Evolutionary conservation across 306 rosid genomes (phyloP).

Genomic region (Oemleria cerasiformis): DNA sequence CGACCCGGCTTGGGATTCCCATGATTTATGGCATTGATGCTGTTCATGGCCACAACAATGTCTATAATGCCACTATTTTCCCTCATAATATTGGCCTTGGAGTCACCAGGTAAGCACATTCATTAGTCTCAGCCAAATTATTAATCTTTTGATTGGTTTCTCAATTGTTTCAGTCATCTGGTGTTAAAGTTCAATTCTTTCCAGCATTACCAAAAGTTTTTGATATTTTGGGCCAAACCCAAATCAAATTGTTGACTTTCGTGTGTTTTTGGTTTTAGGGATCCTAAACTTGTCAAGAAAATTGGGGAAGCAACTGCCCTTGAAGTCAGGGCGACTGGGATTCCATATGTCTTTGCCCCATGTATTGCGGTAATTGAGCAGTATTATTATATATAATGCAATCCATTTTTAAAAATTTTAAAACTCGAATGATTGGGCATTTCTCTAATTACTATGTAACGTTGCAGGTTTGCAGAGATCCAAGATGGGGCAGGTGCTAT

Average conservation of each 20-base stretch:
- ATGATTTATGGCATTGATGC: constrained; percentile 98
- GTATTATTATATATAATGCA: background rate
- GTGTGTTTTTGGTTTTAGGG: constrained; percentile 41
- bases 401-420: background rate
- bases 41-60: constrained; percentile 94
- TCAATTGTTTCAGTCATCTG: background rate
- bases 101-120: constrained; percentile 74
- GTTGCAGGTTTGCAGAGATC: constrained; percentile 90
- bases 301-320: constrained; percentile 97
- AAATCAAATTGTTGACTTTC: background rate
- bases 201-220: background rate
- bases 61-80: constrained; percentile 73
- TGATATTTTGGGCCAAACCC: background rate
- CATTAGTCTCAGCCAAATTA: background rate
- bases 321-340: constrained; percentile 98
- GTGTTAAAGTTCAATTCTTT: background rate
- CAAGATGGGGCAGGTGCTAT: constrained; percentile 99
- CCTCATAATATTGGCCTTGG: constrained; percentile 98
- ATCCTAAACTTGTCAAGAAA: constrained; percentile 74
- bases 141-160: background rate
- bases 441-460: background rate
- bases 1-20: constrained; percentile 89
- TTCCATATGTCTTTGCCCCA: constrained; percentile 89
- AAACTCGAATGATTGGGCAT: background rate
- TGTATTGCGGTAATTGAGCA: constrained; percentile 79